Percentiles rank a stretch among this genome's conserved stretches.
Conservation (phyloP, 2,329 filamentous ascomycete genomes). For the Sporothrix brunneoviolacea region DNA sequence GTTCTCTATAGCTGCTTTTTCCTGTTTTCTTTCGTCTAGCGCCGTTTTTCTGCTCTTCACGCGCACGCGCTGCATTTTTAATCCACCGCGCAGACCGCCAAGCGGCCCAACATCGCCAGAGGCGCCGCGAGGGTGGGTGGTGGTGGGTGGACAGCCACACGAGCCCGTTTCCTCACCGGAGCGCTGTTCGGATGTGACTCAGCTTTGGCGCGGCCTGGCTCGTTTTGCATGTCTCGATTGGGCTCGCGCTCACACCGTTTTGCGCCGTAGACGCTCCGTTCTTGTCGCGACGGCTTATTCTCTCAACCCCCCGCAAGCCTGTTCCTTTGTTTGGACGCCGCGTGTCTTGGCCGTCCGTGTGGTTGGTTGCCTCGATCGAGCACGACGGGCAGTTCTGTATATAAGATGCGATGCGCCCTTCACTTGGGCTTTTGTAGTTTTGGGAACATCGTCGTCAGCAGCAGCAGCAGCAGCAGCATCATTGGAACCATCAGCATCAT, state of each 20-base stretch:
- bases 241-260: conserved; percentile 6
- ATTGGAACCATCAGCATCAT: too few relatives aligned
- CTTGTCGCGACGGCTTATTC: neutral
- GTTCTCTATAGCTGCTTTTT: conserved; percentile 1
- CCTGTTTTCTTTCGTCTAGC: neutral
- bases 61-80: neutral
- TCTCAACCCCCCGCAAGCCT: neutral
- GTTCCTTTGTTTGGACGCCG: neutral
- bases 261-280: neutral
- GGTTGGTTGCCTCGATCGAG: too few relatives aligned
- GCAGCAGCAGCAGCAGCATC: too few relatives aligned
- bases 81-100: too few relatives aligned
- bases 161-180: too few relatives aligned
- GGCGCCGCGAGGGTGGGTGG: too few relatives aligned
- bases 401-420: neutral
- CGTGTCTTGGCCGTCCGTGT: too few relatives aligned
- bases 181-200: conserved; percentile 8
- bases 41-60: neutral
- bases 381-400: neutral
- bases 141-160: neutral
- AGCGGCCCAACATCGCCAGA: too few relatives aligned
- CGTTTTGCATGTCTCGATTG: conserved; percentile 8
- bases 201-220: conserved; percentile 2
- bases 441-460: too few relatives aligned
- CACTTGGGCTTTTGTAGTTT: too few relatives aligned